Evolutionary conservation across 768 basidiomycete genomes (phyloP).

Genomic region (Nevesoporus exiguus): DNA sequence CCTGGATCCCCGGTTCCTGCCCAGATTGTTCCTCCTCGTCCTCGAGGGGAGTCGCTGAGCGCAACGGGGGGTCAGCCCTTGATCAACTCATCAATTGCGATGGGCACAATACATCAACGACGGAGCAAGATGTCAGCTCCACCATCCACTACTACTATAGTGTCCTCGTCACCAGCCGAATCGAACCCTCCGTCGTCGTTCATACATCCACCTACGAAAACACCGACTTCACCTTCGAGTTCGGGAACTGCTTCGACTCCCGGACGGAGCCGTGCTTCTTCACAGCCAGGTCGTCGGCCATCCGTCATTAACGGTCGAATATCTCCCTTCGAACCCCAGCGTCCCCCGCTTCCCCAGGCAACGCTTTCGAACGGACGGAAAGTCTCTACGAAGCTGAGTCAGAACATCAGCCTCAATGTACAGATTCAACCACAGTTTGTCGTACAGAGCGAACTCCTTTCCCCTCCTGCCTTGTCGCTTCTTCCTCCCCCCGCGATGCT

Average conservation of each 20-base stretch:
- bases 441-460: conserved; percentile 50
- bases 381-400: conserved; percentile 56
- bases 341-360: conserved; percentile 49
- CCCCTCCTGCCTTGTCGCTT: conserved; percentile 37
- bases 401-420: conserved; percentile 39
- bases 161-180: conserved; percentile 35
- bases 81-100: conserved; percentile 56
- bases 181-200: conserved; percentile 37
- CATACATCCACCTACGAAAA: conserved; percentile 29
- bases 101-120: conserved; percentile 68
- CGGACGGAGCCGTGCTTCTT: conserved; percentile 62
- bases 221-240: conserved; percentile 39
- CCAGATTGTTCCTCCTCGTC: conserved; percentile 43
- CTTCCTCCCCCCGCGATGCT: conserved; percentile 46
- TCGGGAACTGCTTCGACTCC: conserved; percentile 36
- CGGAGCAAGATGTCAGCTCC: conserved; percentile 64
- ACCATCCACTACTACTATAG: conserved; percentile 33
- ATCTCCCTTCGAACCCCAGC: conserved; percentile 48
- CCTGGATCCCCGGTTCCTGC: conserved; percentile 49
- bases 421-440: conserved; percentile 48
- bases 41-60: conserved; percentile 54
- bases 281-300: conserved; percentile 74
- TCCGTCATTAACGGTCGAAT: conserved; percentile 50
- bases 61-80: conserved; percentile 34
- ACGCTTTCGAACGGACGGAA: conserved; percentile 50